phyloP scores from a whole-genome alignment of 2,329 filamentous ascomycete species.

The Fusarium buxicola region DNA sequence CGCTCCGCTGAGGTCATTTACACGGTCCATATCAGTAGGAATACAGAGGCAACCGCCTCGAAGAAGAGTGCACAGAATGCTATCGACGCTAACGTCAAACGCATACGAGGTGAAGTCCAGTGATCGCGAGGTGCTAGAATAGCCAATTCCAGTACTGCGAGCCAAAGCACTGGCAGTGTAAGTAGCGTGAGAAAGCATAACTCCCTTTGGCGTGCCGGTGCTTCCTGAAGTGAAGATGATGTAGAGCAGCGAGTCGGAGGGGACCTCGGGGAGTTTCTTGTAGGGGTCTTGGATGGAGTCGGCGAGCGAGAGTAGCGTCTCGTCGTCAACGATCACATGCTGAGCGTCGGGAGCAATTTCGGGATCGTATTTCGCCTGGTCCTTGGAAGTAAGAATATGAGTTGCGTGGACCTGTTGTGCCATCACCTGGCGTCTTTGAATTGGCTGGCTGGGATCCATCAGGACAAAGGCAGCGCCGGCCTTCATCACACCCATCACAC shows the following conservation, averaged over 20 bases:
- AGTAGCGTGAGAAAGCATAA: conserved; percentile 63
- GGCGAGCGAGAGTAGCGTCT: conserved; percentile 25
- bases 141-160: conserved; percentile 51
- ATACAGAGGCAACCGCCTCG: conserved; percentile 65
- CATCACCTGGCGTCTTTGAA: conserved; percentile 41
- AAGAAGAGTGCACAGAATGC: conserved; percentile 64
- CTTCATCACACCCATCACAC: conserved; percentile 49
- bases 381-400: conserved; percentile 37
- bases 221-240: conserved; percentile 75
- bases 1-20: conserved; percentile 61
- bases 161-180: conserved; percentile 55
- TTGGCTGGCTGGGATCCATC: conserved; percentile 46
- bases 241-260: conserved; percentile 59
- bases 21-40: conserved; percentile 64
- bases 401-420: conserved; percentile 34
- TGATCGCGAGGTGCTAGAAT: conserved; percentile 54
- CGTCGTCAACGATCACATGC: conserved; percentile 33
- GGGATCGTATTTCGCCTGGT: conserved; percentile 27
- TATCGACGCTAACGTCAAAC: conserved; percentile 66
- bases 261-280: conserved; percentile 51
- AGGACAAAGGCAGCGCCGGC: conserved; percentile 50
- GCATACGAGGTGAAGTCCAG: conserved; percentile 64
- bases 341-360: conserved; percentile 37
- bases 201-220: conserved; percentile 73
- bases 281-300: conserved; percentile 26